Conservation (phyloP, 805 yeast genomes). For the Wickerhamiella sergipiensis region DNA sequence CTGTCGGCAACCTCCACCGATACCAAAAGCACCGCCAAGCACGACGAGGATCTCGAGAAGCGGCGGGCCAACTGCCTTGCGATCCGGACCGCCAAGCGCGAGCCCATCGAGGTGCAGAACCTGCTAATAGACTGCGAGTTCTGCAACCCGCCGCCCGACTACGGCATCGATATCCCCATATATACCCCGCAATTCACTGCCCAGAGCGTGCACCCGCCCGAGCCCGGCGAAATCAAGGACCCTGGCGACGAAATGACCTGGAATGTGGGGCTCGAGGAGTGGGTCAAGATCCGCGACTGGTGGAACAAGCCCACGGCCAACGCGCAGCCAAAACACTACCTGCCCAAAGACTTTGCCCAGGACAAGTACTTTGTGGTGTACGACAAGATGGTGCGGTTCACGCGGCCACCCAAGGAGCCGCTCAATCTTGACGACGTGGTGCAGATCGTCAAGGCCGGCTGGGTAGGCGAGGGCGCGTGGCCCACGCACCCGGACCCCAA, state of each 20-base stretch:
- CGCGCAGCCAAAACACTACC: slow-evolving; percentile 14
- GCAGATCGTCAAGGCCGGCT: slow-evolving; percentile 64
- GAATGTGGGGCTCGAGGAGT: slow-evolving; percentile 42
- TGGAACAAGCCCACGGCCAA: slow-evolving; percentile 37
- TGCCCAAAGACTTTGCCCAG: slow-evolving; percentile 20
- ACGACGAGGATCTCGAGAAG: slow-evolving; percentile 13
- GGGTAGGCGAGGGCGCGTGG: slow-evolving; percentile 73
- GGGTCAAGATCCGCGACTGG: slow-evolving; percentile 53
- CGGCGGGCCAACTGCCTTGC: slow-evolving; percentile 18
- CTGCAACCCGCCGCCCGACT: slow-evolving; percentile 19
- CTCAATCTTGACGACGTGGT: slow-evolving; percentile 64
- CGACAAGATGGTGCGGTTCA: slow-evolving; percentile 53
- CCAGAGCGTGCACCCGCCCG: slow-evolving; percentile 7
- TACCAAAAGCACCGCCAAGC: not conserved
- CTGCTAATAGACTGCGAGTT: slow-evolving; percentile 21
- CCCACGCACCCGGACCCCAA: slow-evolving; percentile 17
- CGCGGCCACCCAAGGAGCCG: slow-evolving; percentile 51
- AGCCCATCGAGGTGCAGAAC: slow-evolving; percentile 19
- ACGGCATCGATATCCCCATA: slow-evolving; percentile 12
- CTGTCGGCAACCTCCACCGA: slow-evolving; percentile 1
- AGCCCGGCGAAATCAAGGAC: slow-evolving; percentile 13
- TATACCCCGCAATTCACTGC: slow-evolving; percentile 13
- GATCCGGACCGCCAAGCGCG: slow-evolving; percentile 19
- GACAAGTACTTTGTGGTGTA: slow-evolving; percentile 37
- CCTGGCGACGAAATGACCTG: slow-evolving; percentile 29